These are phyloP conservation scores for Capsicum baccatum DNA, from an alignment of 257 asterid species.

Conservation along the genomic window DNA sequence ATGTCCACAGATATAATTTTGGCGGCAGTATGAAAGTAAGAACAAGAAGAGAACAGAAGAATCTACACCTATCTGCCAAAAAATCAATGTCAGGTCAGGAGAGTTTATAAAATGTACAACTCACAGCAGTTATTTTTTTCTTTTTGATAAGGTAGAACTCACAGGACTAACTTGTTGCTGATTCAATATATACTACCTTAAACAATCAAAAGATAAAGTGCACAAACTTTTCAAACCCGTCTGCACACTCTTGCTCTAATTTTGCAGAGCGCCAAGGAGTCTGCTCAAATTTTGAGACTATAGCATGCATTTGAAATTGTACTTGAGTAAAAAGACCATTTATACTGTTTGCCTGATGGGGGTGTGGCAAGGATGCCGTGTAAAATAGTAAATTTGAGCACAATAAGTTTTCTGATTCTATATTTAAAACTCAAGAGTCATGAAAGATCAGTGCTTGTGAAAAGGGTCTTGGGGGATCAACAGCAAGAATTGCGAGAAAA, in stretches of 20 bases:
- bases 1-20: neutral
- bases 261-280: neutral
- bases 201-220: neutral
- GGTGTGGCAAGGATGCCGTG: neutral
- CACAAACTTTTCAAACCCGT: slow-evolving; percentile 12
- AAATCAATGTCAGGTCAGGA: neutral
- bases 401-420: neutral
- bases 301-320: neutral
- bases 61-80: slow-evolving; percentile 24
- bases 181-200: too few relatives aligned
- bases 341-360: slow-evolving; percentile 13
- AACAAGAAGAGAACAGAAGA: slow-evolving; percentile 9
- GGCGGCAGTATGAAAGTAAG: neutral
- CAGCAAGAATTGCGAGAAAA: slow-evolving; percentile 34
- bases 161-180: slow-evolving; percentile 1
- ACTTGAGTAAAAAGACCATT: neutral
- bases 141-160: too few relatives aligned
- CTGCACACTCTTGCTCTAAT: slow-evolving; percentile 1
- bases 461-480: slow-evolving; percentile 8
- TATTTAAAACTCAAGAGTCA: slow-evolving; percentile 2
- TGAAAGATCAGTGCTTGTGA: neutral
- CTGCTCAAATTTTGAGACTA: neutral
- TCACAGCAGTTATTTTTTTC: neutral
- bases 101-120: slow-evolving; percentile 20
- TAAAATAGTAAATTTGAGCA: too few relatives aligned